These are phyloP conservation scores for Sugiyamaella sp. DNA, from an alignment of 1,139 yeast species.

Conservation along the genomic window DNA sequence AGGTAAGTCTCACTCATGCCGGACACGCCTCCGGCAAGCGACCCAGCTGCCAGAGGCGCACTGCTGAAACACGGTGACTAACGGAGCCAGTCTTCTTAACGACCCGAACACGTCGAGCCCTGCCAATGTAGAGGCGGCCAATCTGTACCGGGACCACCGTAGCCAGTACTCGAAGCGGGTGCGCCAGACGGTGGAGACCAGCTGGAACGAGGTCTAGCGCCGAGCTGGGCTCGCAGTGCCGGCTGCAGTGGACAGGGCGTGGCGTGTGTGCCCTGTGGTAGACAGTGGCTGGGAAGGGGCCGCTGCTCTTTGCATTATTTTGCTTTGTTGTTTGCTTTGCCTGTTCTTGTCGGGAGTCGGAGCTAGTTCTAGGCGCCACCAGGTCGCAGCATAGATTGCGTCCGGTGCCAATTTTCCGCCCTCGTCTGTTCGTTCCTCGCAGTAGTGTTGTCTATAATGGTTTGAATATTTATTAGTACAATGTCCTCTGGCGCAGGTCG, in stretches of 20 bases:
- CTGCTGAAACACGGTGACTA: background rate
- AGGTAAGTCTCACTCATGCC: conserved; percentile 27
- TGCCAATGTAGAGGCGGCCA: conserved; percentile 98
- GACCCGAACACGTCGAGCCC: conserved; percentile 98
- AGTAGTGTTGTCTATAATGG: too few species aligned
- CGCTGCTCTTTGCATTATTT: background rate
- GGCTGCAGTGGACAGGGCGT: background rate
- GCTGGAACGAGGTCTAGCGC: conserved; percentile 40
- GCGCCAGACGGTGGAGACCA: conserved; percentile 82
- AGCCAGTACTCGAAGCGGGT: conserved; percentile 91
- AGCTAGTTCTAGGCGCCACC: too few species aligned
- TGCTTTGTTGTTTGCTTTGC: background rate
- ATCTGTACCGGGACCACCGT: conserved; percentile 90
- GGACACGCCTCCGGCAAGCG: background rate
- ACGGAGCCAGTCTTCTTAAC: conserved; percentile 70
- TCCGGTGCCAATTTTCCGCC: too few species aligned
- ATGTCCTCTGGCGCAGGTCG: too few species aligned
- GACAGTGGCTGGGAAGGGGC: background rate
- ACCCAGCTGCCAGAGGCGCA: background rate
- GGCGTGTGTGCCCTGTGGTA: background rate
- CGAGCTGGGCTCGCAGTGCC: background rate
- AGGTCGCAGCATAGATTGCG: too few species aligned
- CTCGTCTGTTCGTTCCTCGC: too few species aligned
- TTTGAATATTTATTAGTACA: too few species aligned
- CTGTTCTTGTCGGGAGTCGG: background rate